Conservation (phyloP, 768 basidiomycete genomes). For the Podaxis sp. region DNA sequence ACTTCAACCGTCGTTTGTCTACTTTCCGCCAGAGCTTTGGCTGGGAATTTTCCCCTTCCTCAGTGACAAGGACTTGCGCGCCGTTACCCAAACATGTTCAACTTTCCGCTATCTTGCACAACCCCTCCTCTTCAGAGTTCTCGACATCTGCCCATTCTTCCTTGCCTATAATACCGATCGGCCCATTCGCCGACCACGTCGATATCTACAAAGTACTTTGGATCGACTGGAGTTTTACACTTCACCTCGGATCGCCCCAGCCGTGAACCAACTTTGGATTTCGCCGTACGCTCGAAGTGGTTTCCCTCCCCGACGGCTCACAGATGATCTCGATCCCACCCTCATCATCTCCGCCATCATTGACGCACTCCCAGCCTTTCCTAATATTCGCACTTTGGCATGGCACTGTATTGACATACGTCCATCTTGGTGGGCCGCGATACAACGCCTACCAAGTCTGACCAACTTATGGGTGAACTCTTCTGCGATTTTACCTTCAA, state of each 20-base stretch:
- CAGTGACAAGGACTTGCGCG: conserved; percentile 26
- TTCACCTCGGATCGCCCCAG: conserved; percentile 31
- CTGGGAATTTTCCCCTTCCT: conserved; percentile 33
- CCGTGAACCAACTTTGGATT: conserved; percentile 35
- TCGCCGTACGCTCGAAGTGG: conserved; percentile 33
- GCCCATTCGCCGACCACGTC: conserved; percentile 26
- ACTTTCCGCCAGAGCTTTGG: conserved; percentile 36
- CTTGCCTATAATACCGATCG: conserved; percentile 28
- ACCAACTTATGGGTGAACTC: conserved; percentile 34
- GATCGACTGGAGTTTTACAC: conserved; percentile 32
- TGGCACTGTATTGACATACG: conserved; percentile 39
- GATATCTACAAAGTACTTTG: conserved; percentile 31
- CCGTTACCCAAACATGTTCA: conserved; percentile 31
- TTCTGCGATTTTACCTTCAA: conserved; percentile 22
- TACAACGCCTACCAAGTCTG: conserved; percentile 27
- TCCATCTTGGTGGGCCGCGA: conserved; percentile 30
- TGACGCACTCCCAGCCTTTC: conserved; percentile 28
- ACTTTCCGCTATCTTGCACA: conserved; percentile 35
- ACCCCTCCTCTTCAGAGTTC: conserved; percentile 34
- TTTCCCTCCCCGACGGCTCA: conserved; percentile 27
- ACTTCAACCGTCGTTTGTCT: not conserved
- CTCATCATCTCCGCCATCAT: conserved; percentile 33
- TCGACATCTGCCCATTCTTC: conserved; percentile 37
- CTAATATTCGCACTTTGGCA: conserved; percentile 30
- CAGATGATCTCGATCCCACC: conserved; percentile 32